Conservation (phyloP, 768 basidiomycete genomes). For the Hericium alpestre region DNA sequence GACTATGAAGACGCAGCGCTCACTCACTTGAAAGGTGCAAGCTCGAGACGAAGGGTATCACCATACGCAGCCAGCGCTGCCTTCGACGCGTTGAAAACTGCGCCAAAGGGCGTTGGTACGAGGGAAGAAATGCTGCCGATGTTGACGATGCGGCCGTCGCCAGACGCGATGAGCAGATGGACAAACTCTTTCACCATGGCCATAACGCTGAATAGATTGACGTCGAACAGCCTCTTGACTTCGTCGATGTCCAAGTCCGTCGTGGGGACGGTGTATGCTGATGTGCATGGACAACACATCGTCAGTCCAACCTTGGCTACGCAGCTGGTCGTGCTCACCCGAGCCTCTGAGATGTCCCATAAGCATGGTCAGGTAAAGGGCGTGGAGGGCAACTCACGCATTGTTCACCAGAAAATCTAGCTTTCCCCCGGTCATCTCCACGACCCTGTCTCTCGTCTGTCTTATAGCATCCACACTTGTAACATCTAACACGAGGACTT, state of each 20-base stretch:
- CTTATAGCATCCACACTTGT: constrained; percentile 11
- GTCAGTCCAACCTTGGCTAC: neutral
- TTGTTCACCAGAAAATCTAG: constrained; percentile 24
- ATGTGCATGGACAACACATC: neutral
- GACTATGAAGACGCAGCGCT: neutral
- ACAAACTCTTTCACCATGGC: constrained; percentile 23
- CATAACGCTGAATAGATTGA: constrained; percentile 25
- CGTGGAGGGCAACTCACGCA: constrained; percentile 12
- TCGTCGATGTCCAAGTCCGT: constrained; percentile 18
- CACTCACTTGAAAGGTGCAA: constrained; percentile 21
- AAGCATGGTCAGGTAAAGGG: neutral
- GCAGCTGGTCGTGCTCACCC: neutral
- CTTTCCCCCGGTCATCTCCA: constrained; percentile 15
- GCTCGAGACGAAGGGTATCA: constrained; percentile 23
- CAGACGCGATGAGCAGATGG: constrained; percentile 18
- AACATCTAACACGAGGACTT: constrained; percentile 19
- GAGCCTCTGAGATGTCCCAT: neutral
- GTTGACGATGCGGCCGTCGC: constrained; percentile 20
- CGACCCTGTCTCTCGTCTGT: constrained; percentile 7
- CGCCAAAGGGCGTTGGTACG: constrained; percentile 21
- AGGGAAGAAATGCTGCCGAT: constrained; percentile 21
- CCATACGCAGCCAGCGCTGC: constrained; percentile 24
- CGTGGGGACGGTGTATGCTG: constrained; percentile 15
- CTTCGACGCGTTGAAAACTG: constrained; percentile 22
- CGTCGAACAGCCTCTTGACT: constrained; percentile 19